These are phyloP conservation scores for Podospora didyma DNA, from an alignment of 495 filamentous ascomycete species.

Conservation along the genomic window DNA sequence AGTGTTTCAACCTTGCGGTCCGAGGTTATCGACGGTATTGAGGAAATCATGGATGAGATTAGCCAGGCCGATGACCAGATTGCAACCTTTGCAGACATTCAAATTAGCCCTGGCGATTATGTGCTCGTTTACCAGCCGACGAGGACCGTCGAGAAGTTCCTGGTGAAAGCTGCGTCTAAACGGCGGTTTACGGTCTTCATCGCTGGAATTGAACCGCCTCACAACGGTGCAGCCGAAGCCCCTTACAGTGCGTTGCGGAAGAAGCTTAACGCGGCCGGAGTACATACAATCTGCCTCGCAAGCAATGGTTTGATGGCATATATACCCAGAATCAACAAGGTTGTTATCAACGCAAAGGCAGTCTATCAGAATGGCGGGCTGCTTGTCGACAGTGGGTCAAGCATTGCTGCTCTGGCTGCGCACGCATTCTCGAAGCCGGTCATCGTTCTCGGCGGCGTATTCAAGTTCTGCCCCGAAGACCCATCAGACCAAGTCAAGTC, in stretches of 20 bases:
- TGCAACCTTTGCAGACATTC: slow-evolving; percentile 75
- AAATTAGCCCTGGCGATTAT: slow-evolving; percentile 87
- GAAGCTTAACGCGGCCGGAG: slow-evolving; percentile 68
- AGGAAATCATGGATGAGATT: slow-evolving; percentile 89
- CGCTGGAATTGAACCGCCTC: slow-evolving; percentile 44
- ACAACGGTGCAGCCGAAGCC: slow-evolving; percentile 42
- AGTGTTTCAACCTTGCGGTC: slow-evolving; percentile 63
- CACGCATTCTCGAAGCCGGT: slow-evolving; percentile 75
- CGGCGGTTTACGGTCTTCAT: slow-evolving; percentile 85
- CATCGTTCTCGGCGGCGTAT: slow-evolving; percentile 78
- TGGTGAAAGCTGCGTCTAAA: slow-evolving; percentile 77
- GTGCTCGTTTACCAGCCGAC: slow-evolving; percentile 81
- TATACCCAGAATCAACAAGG: slow-evolving; percentile 92
- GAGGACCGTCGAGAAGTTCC: slow-evolving; percentile 77
- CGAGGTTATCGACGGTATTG: slow-evolving; percentile 84
- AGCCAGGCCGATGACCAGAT: slow-evolving; percentile 86
- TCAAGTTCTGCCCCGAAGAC: slow-evolving; percentile 86
- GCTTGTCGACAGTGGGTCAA: slow-evolving; percentile 73
- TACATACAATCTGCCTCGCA: slow-evolving; percentile 76
- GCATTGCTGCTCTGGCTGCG: slow-evolving; percentile 76
- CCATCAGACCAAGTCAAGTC: slow-evolving; percentile 72
- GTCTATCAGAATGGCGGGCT: slow-evolving; percentile 84
- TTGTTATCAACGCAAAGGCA: slow-evolving; percentile 79
- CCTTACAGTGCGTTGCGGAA: slow-evolving; percentile 60
- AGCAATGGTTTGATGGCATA: slow-evolving; percentile 83